These are phyloP conservation scores for Euphorbia peplus DNA, from an alignment of 345 rosid genomes.

Conservation along the genomic window DNA sequence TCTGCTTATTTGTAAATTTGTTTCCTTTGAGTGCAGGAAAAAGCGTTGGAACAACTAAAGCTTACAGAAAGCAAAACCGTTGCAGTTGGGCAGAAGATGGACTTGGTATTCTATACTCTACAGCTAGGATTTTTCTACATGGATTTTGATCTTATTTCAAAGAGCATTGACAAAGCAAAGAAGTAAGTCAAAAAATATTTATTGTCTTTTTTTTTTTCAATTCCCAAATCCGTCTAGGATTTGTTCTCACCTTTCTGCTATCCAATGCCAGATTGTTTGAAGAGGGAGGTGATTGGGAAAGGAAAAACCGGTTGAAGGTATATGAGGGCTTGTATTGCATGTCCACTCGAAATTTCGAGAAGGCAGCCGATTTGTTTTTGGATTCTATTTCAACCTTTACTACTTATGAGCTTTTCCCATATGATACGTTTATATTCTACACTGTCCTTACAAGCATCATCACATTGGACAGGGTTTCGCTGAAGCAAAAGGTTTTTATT, in stretches of 20 bases:
- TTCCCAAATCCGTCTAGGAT: slow-evolving; percentile 4
- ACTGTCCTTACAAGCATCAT: slow-evolving; percentile 93
- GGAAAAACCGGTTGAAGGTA: slow-evolving; percentile 95
- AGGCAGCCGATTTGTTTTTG: slow-evolving; percentile 84
- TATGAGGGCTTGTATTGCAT: slow-evolving; percentile 93
- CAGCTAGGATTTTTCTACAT: slow-evolving; percentile 88
- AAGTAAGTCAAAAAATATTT: slow-evolving; percentile 45
- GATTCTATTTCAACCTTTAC: slow-evolving; percentile 99
- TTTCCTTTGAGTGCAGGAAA: slow-evolving; percentile 50
- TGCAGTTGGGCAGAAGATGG: slow-evolving; percentile 99
- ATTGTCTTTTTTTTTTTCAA: slow-evolving; percentile 5
- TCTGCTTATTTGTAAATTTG: slow-evolving; percentile 12
- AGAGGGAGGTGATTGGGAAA: slow-evolving; percentile 99
- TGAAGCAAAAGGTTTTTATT: slow-evolving; percentile 80
- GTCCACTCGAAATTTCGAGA: slow-evolving; percentile 84
- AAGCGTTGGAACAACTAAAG: slow-evolving; percentile 91
- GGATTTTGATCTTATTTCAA: slow-evolving; percentile 93
- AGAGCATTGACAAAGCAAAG: slow-evolving; percentile 97
- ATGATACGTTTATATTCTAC: slow-evolving; percentile 92
- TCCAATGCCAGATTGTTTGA: slow-evolving; percentile 75
- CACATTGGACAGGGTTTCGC: slow-evolving; percentile 89
- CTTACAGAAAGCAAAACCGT: slow-evolving; percentile 95
- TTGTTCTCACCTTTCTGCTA: slow-evolving; percentile 5
- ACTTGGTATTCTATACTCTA: slow-evolving; percentile 78
- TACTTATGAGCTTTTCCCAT: slow-evolving; percentile 91